A percentile compares a stretch with the other conserved stretches of the same genome.
phyloP scores from a whole-genome alignment of 2,329 filamentous ascomycete genomes.

The Phoma sp. region DNA sequence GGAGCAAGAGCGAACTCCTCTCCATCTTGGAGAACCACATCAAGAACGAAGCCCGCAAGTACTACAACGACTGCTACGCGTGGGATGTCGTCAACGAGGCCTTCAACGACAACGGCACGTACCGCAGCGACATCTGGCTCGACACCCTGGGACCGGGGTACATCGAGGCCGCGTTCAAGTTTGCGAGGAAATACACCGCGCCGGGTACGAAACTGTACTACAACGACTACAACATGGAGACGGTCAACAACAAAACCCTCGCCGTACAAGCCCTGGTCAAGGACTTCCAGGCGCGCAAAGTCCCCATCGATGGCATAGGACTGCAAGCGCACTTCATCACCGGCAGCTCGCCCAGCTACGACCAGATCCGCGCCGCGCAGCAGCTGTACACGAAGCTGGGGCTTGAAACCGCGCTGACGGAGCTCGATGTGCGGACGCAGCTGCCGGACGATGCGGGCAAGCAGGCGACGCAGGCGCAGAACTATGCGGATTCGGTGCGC shows the following conservation, averaged over 20 bases:
- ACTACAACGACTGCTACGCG: constrained; percentile 65
- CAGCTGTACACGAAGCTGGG: constrained; percentile 58
- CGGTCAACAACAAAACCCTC: constrained; percentile 55
- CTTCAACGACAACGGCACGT: constrained; percentile 63
- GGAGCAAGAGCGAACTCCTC: constrained; percentile 65
- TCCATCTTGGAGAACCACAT: constrained; percentile 66
- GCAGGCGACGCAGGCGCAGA: constrained; percentile 55
- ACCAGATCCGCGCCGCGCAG: constrained; percentile 55
- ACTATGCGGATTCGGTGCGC: constrained; percentile 51
- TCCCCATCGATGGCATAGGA: constrained; percentile 66
- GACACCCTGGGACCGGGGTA: constrained; percentile 63
- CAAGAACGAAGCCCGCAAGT: constrained; percentile 63
- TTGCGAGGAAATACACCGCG: constrained; percentile 61
- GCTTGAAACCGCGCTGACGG: constrained; percentile 66
- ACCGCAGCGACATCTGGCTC: constrained; percentile 62
- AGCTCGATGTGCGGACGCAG: constrained; percentile 63
- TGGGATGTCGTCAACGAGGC: constrained; percentile 74
- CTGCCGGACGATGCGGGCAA: constrained; percentile 55
- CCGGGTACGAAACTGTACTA: constrained; percentile 66
- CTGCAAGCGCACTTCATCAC: constrained; percentile 68
- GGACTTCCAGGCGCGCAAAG: constrained; percentile 45
- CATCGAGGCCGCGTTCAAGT: constrained; percentile 63
- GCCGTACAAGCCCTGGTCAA: constrained; percentile 43
- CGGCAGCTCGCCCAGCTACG: constrained; percentile 57
- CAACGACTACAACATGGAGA: constrained; percentile 70